A percentile compares a stretch with the other conserved stretches of the same genome.
Conservation (phyloP, 257 asterid genomes). For the Solanum sejunctum region DNA sequence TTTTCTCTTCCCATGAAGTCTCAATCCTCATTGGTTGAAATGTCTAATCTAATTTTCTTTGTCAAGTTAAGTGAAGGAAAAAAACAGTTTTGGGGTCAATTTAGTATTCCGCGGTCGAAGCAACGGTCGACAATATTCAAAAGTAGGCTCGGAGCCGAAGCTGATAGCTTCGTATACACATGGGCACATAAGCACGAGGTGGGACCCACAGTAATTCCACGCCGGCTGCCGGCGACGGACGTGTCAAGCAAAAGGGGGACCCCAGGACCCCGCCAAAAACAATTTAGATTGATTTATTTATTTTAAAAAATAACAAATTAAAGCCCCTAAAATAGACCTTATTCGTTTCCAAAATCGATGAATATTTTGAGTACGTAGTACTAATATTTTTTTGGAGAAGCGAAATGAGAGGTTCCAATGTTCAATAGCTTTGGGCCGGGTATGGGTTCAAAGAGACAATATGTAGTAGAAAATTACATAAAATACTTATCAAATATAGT, state of each 20-base stretch:
- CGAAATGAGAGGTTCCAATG: background rate
- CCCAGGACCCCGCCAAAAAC: conserved; percentile 10
- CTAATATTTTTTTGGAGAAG: background rate
- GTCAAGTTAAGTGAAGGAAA: background rate
- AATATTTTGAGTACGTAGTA: background rate
- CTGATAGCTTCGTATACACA: background rate
- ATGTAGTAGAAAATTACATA: too few relatives aligned
- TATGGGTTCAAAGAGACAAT: too few relatives aligned
- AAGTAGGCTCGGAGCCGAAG: conserved; percentile 5
- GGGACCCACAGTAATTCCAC: conserved; percentile 11
- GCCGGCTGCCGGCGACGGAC: conserved; percentile 40
- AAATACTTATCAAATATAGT: too few relatives aligned
- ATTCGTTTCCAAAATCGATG: background rate
- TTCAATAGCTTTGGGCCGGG: too few relatives aligned
- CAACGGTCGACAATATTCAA: conserved; percentile 1
- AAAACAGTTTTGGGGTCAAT: background rate
- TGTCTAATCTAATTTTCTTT: background rate
- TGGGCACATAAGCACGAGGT: background rate
- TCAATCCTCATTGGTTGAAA: background rate
- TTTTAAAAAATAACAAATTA: too few relatives aligned
- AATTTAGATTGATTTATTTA: background rate
- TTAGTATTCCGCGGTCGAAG: background rate
- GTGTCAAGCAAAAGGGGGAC: background rate
- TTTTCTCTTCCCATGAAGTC: background rate
- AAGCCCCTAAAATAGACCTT: too few relatives aligned